Base-by-base conservation (phyloP, 345 rosid genomes). In the Gossypium arboreum region DNA sequence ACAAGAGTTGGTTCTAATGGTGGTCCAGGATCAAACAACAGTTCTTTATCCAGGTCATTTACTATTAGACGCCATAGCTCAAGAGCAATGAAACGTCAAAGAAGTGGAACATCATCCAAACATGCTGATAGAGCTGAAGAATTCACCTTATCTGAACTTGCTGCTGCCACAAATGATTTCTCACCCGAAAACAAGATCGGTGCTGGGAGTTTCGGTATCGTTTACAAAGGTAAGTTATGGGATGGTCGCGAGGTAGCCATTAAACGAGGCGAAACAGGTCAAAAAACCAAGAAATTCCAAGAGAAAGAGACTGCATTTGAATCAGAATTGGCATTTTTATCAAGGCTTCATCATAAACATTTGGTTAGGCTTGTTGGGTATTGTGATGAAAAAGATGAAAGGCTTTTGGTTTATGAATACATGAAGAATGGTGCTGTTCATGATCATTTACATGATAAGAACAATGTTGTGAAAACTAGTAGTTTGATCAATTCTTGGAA, bases 241-340 rank as follows among this genome's bases (percentile, higher is more conserved):
- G 97, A 93, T 69, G 99, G 98, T 13, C 87, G 90, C 5, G 94
- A 95, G 71, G 99, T 95, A 10, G 99, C 98, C 9, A 90, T 95
- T 61, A 95, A 95, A 79, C 86, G 99, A 77, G 93, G 97, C 0
- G 99, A 95, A 69, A 88, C 90, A 7, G 84, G 82, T 43, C 79
- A 86, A 25, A 92, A 80, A 75, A 69, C 72, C 63, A 91, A 91
- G 89, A 95, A 88, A 71, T 79, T 89, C 67, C 99, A 91, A 55
- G 99, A 95, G 80, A 95, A 91, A 77, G 99, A 93, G 84, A 90
- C 83, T 57, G 99, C 99, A 12, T 95, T 95, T 17, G 98, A 93
- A 10, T 93, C 98, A 0, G 99, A 95, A 64, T 78, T 95, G 34
- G 81, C 95, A 9, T 95, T 91, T 84, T 68, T 95, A 27, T 95